Base-by-base conservation (phyloP, 257 asterid species). In the Nemophila menziesii region DNA sequence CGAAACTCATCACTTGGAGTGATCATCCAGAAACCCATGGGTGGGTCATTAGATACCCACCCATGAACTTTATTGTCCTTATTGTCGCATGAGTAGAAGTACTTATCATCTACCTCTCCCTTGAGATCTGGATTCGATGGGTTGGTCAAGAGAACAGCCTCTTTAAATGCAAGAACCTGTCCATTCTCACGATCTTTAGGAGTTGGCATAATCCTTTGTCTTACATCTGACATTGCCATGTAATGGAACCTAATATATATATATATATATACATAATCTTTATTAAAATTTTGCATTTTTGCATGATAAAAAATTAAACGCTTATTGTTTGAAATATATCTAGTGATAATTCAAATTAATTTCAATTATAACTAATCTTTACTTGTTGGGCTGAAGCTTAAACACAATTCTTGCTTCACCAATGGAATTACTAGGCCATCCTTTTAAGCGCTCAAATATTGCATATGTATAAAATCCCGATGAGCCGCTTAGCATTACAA, bases 51-150 rank as follows among this genome's bases (percentile, higher is more conserved):
- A 61, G 80, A 68, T 52, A 76, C 72, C 85, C 85, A 72, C 11
- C 85, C 80, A 48, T 76, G 80, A 33, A 76, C 62, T 21, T 74
- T 80, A 4, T 73, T 69, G 44, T 76, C 75, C 55, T 72, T 76
- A 62, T 72, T 72, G 56, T 72, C 85, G 80, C 71, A 57, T 8
- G 85, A 72, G n/a, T 76, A 76, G 44, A 71, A 78, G 64, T 76
- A 76, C 23, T 72, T 72, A 20, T 76, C 80, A 33, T 72, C 85
- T 48, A 70, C 84, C 75, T 76, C 85, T 17, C 85, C 85, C 57
- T 66, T 76, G 40, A 72, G 78, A 27, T 72, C 80, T 38, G 80
- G 73, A 61, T 76, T 65, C 13, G 61, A 71, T 44, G 80, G 85
- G 49, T 72, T 76, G 20, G 64, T 18, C 18, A 76, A 71, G 60